Percentiles rank a stretch among this genome's conserved stretches.
Conservation (phyloP, 768 basidiomycete species). For the Boletus sp. region DNA sequence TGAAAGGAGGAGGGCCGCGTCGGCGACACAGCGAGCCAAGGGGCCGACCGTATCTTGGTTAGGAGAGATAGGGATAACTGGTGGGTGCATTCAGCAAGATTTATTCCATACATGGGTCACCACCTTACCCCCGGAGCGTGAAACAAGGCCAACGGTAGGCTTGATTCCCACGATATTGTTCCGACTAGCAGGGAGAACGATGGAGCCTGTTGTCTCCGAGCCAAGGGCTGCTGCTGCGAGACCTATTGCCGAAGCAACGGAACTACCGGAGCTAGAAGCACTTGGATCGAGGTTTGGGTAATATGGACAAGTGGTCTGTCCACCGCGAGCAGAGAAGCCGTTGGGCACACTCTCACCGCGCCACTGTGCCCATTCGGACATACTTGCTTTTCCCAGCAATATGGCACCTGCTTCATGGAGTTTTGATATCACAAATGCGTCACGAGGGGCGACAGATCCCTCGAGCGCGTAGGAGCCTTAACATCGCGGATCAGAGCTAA, state of each 20-base stretch:
- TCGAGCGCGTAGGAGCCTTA: slow-evolving; percentile 38
- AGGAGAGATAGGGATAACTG: slow-evolving; percentile 45
- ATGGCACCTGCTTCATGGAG: slow-evolving; percentile 36
- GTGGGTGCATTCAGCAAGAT: slow-evolving; percentile 8
- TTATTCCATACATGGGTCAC: not conserved
- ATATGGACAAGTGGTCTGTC: slow-evolving; percentile 43
- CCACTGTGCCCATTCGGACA: slow-evolving; percentile 44
- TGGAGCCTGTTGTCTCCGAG: slow-evolving; percentile 49
- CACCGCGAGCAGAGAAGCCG: slow-evolving; percentile 48
- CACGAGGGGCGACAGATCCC: slow-evolving; percentile 37
- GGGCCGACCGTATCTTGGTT: slow-evolving; percentile 43
- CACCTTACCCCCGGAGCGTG: slow-evolving; percentile 36
- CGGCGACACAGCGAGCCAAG: slow-evolving; percentile 36
- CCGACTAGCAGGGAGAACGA: slow-evolving; percentile 41
- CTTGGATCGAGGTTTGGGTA: slow-evolving; percentile 41
- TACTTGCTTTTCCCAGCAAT: slow-evolving; percentile 41
- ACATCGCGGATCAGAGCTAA: slow-evolving; percentile 1
- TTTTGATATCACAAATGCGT: slow-evolving; percentile 33
- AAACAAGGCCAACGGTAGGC: slow-evolving; percentile 42
- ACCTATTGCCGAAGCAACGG: slow-evolving; percentile 43
- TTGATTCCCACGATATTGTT: slow-evolving; percentile 47
- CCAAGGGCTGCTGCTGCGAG: slow-evolving; percentile 45
- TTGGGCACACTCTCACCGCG: slow-evolving; percentile 35
- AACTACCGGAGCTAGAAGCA: slow-evolving; percentile 45
- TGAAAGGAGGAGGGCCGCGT: slow-evolving; percentile 38